phyloP scores from a whole-genome alignment of 148 eudicot species.

The Drosera capensis region DNA sequence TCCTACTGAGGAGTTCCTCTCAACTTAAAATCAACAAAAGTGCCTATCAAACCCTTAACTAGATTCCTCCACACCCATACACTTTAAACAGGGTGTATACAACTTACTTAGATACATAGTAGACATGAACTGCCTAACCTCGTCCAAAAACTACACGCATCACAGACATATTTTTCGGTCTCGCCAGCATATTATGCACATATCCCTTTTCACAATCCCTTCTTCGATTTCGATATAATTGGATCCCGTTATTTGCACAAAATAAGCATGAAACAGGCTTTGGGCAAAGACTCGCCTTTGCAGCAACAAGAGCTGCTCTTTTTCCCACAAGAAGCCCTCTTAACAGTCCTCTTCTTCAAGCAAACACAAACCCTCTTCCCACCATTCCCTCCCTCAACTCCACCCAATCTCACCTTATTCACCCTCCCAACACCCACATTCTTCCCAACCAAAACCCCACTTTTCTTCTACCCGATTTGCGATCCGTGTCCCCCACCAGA shows the following conservation, averaged over 20 bases:
- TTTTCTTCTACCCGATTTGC: slow-evolving; percentile 10
- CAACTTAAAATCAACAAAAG: too few species aligned
- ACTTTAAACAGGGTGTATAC: too few species aligned
- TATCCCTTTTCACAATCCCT: not conserved
- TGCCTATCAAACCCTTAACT: too few species aligned
- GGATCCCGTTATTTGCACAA: too few species aligned
- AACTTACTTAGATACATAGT: not conserved
- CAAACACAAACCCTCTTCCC: slow-evolving; percentile 33
- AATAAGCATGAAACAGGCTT: too few species aligned
- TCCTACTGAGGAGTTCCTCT: too few species aligned
- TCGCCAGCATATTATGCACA: too few species aligned
- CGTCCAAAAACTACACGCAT: too few species aligned
- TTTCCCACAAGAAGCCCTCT: slow-evolving; percentile 18
- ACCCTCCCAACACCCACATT: slow-evolving; percentile 10
- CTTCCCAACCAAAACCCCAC: slow-evolving; percentile 12
- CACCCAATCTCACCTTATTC: too few species aligned
- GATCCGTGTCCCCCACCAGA: slow-evolving; percentile 1
- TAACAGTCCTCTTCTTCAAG: slow-evolving; percentile 48
- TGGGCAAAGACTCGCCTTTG: slow-evolving; percentile 25
- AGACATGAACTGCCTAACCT: not conserved
- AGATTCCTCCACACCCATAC: too few species aligned
- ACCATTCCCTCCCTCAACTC: slow-evolving; percentile 5
- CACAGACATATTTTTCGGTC: too few species aligned
- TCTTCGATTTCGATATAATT: not conserved
- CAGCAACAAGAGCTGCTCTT: slow-evolving; percentile 38